A percentile compares a stretch with the other conserved stretches of the same genome.
Conservation (phyloP, 1,284 basidiomycete genomes). For the Malassezia furfur region DNA sequence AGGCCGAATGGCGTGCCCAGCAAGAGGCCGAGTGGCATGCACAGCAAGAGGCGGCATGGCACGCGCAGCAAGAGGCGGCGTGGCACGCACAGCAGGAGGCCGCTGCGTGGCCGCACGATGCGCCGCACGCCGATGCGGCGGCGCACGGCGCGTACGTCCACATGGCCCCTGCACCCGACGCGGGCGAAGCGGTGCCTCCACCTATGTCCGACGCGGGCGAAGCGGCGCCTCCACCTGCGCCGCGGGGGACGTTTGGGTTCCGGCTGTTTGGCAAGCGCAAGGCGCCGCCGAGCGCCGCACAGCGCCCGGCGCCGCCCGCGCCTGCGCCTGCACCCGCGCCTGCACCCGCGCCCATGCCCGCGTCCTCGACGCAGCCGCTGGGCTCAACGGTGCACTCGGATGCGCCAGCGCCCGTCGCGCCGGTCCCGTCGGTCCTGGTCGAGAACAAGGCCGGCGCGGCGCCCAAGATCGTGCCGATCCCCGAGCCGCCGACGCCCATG, state of each 20-base stretch:
- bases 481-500: background rate
- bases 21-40: background rate
- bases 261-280: conserved; percentile 1
- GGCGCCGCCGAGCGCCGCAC: background rate
- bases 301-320: background rate
- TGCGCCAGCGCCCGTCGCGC: background rate
- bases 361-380: background rate
- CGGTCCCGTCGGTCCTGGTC: background rate
- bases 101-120: background rate
- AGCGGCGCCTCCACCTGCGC: no score
- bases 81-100: conserved; percentile 1
- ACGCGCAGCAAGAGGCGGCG: conserved; percentile 1
- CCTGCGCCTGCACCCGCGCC: background rate
- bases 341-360: background rate
- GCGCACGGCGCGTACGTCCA: no score
- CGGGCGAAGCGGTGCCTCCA: no score
- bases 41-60: background rate
- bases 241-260: background rate
- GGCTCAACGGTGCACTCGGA: background rate
- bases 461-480: background rate
- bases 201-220: no score
- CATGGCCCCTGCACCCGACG: no score
- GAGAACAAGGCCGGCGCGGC: background rate
- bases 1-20: background rate
- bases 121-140: background rate